A percentile compares a stretch with the other conserved stretches of the same genome.
Conservation (phyloP, 2,329 filamentous ascomycete species). For the Alternaria sp. region DNA sequence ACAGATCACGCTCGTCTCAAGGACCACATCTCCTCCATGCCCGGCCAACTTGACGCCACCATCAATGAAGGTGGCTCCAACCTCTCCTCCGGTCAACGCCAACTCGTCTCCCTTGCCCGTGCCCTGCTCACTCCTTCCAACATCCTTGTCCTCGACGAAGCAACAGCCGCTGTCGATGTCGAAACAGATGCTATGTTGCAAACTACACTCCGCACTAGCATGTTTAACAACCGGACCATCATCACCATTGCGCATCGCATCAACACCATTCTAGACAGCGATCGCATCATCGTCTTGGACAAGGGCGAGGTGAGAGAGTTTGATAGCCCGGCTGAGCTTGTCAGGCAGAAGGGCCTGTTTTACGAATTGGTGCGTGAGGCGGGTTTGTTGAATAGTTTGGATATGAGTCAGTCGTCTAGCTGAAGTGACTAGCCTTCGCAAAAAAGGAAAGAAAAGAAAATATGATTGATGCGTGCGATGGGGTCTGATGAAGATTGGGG, state of each 20-base stretch:
- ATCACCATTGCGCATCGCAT: conserved; percentile 98
- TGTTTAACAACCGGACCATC: conserved; percentile 91
- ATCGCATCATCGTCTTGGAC: conserved; percentile 93
- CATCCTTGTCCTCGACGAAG: conserved; percentile 96
- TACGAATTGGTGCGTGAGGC: conserved; percentile 92
- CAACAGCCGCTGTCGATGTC: conserved; percentile 79
- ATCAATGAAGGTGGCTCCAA: conserved; percentile 97
- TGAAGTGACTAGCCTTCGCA: too few species aligned
- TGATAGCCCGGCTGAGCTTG: conserved; percentile 81
- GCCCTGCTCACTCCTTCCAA: conserved; percentile 95
- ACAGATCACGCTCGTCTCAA: conserved; percentile 93
- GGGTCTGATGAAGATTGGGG: rapidly evolving
- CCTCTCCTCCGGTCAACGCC: conserved; percentile 91
- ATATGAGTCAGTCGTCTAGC: conserved; percentile 11
- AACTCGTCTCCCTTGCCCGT: conserved; percentile 91
- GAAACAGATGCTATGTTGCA: conserved; percentile 73
- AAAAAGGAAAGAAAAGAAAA: too few species aligned
- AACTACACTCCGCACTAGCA: conserved; percentile 67
- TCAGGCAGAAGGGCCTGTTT: conserved; percentile 80
- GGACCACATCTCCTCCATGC: conserved; percentile 86
- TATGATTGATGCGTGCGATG: neutral
- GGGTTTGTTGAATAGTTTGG: conserved; percentile 65
- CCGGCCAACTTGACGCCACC: conserved; percentile 86
- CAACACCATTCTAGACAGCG: conserved; percentile 90
- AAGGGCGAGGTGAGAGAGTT: conserved; percentile 92